phyloP scores from a whole-genome alignment of 2,329 filamentous ascomycete genomes.

The Stachybotrys chartarum region DNA sequence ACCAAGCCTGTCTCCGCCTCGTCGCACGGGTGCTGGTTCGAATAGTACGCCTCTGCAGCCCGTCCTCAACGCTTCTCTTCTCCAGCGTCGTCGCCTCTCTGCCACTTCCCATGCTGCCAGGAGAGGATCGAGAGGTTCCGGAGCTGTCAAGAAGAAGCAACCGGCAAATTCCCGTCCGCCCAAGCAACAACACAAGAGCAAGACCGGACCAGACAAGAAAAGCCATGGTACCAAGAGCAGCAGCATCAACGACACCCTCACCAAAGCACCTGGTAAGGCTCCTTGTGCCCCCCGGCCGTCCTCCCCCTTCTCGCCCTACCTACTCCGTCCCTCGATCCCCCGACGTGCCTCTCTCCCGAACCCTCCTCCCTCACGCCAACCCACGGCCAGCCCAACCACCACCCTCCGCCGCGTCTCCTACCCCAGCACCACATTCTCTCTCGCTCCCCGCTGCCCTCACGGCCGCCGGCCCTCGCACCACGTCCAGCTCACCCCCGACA shows the following conservation, averaged over 20 bases:
- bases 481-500: background rate
- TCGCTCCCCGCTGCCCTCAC: background rate
- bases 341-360: background rate
- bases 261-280: background rate
- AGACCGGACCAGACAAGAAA: background rate
- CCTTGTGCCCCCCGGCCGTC: background rate
- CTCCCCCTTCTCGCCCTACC: background rate
- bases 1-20: background rate
- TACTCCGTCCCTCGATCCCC: background rate
- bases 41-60: background rate
- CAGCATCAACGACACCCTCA: background rate
- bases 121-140: background rate
- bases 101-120: background rate
- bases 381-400: too few species aligned
- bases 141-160: background rate
- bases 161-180: background rate
- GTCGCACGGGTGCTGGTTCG: too few species aligned
- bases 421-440: background rate
- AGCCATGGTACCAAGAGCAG: too few species aligned
- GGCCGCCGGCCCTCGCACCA: background rate
- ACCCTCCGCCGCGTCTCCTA: background rate
- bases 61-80: background rate
- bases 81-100: background rate
- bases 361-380: background rate
- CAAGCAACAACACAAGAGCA: background rate